Base-by-base conservation (phyloP, 768 basidiomycete species). In the Tephrocybe sp. region DNA sequence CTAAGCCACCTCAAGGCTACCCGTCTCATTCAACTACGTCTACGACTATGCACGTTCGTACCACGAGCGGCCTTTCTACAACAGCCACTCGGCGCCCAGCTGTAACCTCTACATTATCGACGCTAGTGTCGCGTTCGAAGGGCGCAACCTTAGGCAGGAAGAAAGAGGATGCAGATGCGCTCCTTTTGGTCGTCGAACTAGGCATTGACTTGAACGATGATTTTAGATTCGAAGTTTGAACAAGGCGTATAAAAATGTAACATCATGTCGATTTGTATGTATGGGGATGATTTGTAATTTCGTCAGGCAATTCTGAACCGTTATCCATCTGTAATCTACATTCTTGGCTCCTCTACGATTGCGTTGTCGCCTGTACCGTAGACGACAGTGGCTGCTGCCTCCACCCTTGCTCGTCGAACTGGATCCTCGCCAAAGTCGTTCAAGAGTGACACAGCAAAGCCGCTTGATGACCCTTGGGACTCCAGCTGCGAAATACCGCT, bases 171-270 rank as follows among this genome's bases (percentile, higher is more conserved):
- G 11, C 34, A 37, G 24, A 34, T 45, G 19, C 40, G 50, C 16
- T 54, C 7, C 37, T 45, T 38, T 16, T 60, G 21, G 43, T 39
- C 15, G 44, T 33, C 8, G 48, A 42, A 13, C 23, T 22, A 18
- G 49, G 50, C 8, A 23, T 18, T 21, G 54, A 39, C 9, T 37
- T 57, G 11, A 47, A 44, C 19, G 63, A 64, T 42, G 63, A 64
- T 45, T 64, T 64, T 31, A 49, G 36, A 47, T 64, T 64, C 33
- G 50, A 61, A 47, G 55, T 64, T 39, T 64, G 49, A 60, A 46
- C 21, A 7, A 1, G 27, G 5, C 5, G 27, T 29, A 29, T 29
- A 25, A n/a, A n/a, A 34, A 4, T 49, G 39, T 49, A 39, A 27
- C 40, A 29, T 22, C 25, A 38, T 36, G 7, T 42, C 36, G 25